Evolutionary conservation across 1,139 yeast genomes (phyloP), one percentile per base, ranked within the genome.

Genomic region (Blastobotrys petasosporus): DNA sequence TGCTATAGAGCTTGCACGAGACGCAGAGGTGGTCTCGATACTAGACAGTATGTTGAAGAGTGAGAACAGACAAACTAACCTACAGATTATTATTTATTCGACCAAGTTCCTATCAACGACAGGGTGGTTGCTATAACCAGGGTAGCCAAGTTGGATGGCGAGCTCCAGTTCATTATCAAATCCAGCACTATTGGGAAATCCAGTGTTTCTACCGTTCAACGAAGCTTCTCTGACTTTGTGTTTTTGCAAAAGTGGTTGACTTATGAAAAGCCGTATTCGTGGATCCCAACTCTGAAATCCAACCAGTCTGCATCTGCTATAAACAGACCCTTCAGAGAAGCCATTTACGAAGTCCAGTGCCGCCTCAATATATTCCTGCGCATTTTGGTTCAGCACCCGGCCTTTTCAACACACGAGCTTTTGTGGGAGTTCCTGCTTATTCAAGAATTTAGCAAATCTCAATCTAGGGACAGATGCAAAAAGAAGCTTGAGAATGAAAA

Each of bases 1-100:
- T 10, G 74, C 79, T 8, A 58, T 77, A 41, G 85, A 80, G 55
- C 77, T 77, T 56, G 75, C 69, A 15, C 62, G 61, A 10, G 77
- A 77, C 51, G 61, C 65, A 32, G 54, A 60, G 5, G 75, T 81
- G 5, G 75, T 80, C 39, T 54, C 60, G 6, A 30, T 69, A 4
- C 59, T 82, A 1, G 81, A 78, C 45, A 58, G 63, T n/a, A 58
- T 61, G 45, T 70, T 65, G 17, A 11, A 15, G 16, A 29, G 9
- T 39, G 31, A 34, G 17, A 39, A 31, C 42, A 3, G 13, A 29
- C 12, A 4, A n/a, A 25, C 40, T n/a, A n/a, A 8, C 17, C 5
- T 39, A 17, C 35, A 47, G 51, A 51, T 20, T 38, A 45, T 20
- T 40, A 45, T 40, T 39, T 47, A 28, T 40, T 44, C 32, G 16